phyloP scores from a whole-genome alignment of 73 alveolate genomes.

The Urostyla sp. region DNA sequence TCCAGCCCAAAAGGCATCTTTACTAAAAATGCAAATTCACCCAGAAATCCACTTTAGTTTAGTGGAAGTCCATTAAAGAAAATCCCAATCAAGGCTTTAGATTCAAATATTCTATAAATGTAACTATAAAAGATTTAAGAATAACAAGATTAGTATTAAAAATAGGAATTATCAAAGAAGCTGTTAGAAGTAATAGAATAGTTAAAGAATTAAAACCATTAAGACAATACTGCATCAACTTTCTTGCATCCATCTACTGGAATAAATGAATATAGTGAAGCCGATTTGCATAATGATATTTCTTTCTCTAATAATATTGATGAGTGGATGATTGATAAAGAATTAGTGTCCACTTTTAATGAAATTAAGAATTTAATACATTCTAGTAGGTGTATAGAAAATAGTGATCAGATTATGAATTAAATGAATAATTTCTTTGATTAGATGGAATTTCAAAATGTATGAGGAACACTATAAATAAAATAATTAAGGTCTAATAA shows the following conservation, averaged over 20 bases:
- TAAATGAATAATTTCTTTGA: constrained; percentile 38
- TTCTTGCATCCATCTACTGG: too few species aligned
- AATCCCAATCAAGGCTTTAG: constrained; percentile 13
- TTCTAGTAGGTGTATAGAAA: not conserved
- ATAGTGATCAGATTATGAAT: not conserved
- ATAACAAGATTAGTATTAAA: not conserved
- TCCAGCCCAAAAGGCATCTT: too few species aligned
- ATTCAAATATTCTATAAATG: constrained; percentile 9
- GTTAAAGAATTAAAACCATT: too few species aligned
- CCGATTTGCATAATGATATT: too few species aligned
- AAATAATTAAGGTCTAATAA: not conserved
- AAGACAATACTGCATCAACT: too few species aligned
- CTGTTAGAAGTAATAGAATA: too few species aligned
- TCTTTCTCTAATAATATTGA: not conserved
- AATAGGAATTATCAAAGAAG: too few species aligned
- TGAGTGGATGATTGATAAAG: not conserved
- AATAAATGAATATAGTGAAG: too few species aligned
- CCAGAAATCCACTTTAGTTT: too few species aligned
- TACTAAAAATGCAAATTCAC: too few species aligned
- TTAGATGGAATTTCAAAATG: constrained; percentile 18
- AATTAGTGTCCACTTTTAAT: not conserved
- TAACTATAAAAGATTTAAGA: constrained; percentile 23
- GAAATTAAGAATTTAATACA: not conserved
- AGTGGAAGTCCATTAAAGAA: not conserved
- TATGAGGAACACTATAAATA: not conserved